Conservation (phyloP, 2,329 filamentous ascomycete genomes). For the Kalaharituber pfeilii region DNA sequence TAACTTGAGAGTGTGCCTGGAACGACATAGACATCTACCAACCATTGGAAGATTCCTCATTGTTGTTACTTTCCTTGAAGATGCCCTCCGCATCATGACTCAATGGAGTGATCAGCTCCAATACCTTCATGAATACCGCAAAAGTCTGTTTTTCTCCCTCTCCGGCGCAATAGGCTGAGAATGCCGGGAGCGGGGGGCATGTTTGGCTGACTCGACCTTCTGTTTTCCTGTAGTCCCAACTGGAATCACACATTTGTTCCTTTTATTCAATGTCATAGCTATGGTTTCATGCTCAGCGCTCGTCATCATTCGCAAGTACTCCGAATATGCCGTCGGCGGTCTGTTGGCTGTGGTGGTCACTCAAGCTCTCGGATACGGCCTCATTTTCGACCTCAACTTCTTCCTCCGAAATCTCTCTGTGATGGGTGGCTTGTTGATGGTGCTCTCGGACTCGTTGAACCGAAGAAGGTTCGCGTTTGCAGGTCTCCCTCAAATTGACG, state of each 20-base stretch:
- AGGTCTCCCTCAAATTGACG: conserved; percentile 79
- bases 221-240: conserved; percentile 47
- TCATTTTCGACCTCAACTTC: conserved; percentile 99
- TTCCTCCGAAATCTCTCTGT: conserved; percentile 98
- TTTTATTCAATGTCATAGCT: conserved; percentile 72
- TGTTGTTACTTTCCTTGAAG: conserved; percentile 94
- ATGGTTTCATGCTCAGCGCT: conserved; percentile 70
- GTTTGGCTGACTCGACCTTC: conserved; percentile 5
- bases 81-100: conserved; percentile 86
- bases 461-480: conserved; percentile 95
- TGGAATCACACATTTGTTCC: conserved; percentile 82
- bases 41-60: conserved; percentile 94
- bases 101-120: conserved; percentile 93
- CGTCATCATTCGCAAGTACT: conserved; percentile 83
- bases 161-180: neutral
- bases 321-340: conserved; percentile 78
- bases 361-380: conserved; percentile 87
- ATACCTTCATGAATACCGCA: conserved; percentile 80
- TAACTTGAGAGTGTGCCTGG: neutral
- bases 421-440: conserved; percentile 93
- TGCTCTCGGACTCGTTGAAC: conserved; percentile 93
- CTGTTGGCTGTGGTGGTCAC: conserved; percentile 81
- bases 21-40: conserved; percentile 55
- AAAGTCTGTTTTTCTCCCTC: conserved; percentile 43
- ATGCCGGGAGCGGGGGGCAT: neutral